A percentile compares a stretch with the other conserved stretches of the same genome.
Conservation (phyloP, 2,329 filamentous ascomycete species). For the Hortaea werneckii region DNA sequence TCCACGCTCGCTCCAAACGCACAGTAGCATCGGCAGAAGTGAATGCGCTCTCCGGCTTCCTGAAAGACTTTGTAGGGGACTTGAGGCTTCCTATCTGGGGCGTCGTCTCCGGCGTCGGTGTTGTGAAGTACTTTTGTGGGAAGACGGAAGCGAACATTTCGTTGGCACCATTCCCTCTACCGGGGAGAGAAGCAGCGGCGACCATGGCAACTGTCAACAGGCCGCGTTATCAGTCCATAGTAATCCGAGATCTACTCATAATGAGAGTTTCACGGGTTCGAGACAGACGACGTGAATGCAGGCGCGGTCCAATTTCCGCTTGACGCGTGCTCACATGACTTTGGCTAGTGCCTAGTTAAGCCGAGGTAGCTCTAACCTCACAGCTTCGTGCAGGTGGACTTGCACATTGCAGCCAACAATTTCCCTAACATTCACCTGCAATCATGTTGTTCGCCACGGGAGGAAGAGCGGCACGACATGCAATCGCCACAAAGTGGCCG, state of each 20-base stretch:
- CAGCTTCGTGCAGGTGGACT: no score
- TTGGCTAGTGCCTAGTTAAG: no score
- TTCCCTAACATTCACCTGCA: no score
- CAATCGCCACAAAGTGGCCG: conserved; percentile 22
- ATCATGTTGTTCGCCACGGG: conserved; percentile 5
- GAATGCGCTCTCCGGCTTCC: conserved; percentile 26
- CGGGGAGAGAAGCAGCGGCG: not conserved
- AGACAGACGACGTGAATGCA: no score
- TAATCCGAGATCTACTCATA: no score
- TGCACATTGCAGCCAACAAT: no score
- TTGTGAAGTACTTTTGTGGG: conserved; percentile 32
- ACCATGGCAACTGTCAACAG: not conserved
- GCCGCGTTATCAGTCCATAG: no score
- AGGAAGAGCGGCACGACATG: conserved; percentile 4
- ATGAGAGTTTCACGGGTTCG: no score
- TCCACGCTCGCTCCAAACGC: conserved; percentile 35
- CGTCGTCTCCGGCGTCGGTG: conserved; percentile 35
- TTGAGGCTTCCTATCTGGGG: conserved; percentile 31
- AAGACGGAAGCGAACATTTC: conserved; percentile 36
- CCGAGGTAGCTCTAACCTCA: no score
- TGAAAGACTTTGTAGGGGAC: conserved; percentile 26
- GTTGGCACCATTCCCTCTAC: not conserved
- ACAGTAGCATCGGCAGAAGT: conserved; percentile 22
- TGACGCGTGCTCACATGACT: no score
- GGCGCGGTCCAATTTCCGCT: no score